Conservation (phyloP, 2,329 filamentous ascomycete genomes). For the Fusarium pseudograminearum region DNA sequence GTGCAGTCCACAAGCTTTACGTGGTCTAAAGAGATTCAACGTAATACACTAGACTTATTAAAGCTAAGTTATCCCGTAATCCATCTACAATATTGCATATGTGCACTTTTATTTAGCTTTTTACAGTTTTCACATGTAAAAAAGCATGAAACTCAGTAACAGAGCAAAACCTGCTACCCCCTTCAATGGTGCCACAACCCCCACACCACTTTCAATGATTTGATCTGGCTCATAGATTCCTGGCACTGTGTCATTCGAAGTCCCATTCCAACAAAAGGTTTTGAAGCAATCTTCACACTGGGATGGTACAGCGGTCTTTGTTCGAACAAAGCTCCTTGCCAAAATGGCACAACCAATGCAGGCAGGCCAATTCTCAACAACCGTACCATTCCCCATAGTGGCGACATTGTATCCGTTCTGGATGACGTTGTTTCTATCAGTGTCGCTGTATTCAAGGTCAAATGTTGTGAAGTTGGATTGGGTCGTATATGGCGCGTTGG, state of each 20-base stretch:
- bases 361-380: conserved; percentile 76
- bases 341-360: conserved; percentile 80
- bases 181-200: background rate
- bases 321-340: background rate
- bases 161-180: background rate
- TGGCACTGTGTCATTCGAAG: background rate
- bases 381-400: conserved; percentile 58
- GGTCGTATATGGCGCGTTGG: conserved; percentile 80
- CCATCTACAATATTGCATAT: too few species aligned
- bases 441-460: conserved; percentile 69
- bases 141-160: background rate
- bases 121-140: background rate
- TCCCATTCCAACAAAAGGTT: background rate
- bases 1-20: too few species aligned
- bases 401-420: conserved; percentile 81
- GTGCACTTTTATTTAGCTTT: too few species aligned
- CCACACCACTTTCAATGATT: background rate
- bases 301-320: background rate
- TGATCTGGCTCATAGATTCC: background rate
- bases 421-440: conserved; percentile 78
- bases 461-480: conserved; percentile 82
- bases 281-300: background rate
- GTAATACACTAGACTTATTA: too few species aligned
- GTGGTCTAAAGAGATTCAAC: too few species aligned
- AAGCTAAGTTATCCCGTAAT: too few species aligned